Evolutionary conservation across 116 monocot genomes (phyloP).

Genomic region (Papilionanthe hybrid): DNA sequence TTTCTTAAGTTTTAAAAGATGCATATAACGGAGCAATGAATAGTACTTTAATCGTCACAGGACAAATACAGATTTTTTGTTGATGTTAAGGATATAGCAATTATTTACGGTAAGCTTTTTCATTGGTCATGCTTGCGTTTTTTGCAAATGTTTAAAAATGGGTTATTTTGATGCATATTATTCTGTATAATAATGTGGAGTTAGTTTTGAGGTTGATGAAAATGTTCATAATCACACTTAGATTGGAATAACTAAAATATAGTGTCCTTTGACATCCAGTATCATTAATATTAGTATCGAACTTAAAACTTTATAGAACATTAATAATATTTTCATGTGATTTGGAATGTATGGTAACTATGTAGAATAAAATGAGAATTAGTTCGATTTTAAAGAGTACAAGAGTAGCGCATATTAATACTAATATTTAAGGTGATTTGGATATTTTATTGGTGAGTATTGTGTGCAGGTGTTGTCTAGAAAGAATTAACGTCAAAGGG

Average conservation of each 20-base stretch:
- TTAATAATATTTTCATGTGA: neutral
- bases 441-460: neutral
- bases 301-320: neutral
- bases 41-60: neutral
- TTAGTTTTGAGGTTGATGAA: neutral
- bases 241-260: neutral
- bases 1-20: neutral
- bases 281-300: neutral
- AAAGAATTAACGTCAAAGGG: neutral
- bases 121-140: neutral
- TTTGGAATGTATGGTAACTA: neutral
- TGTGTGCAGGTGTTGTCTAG: neutral
- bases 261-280: neutral
- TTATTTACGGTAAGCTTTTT: neutral
- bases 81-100: neutral
- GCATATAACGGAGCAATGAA: neutral
- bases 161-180: neutral
- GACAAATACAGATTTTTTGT: neutral
- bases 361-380: neutral
- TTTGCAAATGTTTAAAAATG: neutral
- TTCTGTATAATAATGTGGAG: neutral
- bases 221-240: neutral
- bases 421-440: neutral
- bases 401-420: neutral
- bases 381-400: neutral